Base-by-base conservation (phyloP, 192 early-diverging fungal genomes). In the Backusella westeae region DNA sequence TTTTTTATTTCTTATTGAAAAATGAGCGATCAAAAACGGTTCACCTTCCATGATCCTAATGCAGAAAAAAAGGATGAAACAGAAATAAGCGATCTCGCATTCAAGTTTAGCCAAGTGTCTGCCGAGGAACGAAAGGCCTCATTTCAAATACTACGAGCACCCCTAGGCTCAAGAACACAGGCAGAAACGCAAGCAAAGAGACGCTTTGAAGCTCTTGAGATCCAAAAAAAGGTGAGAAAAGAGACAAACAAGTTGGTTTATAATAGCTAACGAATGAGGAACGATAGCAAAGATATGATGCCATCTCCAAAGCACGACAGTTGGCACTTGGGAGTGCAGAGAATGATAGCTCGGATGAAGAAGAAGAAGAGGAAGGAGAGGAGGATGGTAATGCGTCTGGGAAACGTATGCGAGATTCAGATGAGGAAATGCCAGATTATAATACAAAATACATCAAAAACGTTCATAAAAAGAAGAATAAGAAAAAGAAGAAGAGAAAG, bases 401-500 rank as follows among this genome's bases (percentile, higher is more conserved):
- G 17, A 44, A 75, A 75, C 32, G 41, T 65, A 67, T 12, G 8
- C 21, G 74, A 46, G 74, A 75, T 4, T 46, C 21, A 3, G 72
- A 56, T 52, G 72, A 69, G 1, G 77, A 78, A 38, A 49, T 67
- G 44, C 14, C 34, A 34, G 69, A 77, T 26, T 41, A 38, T 36
- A 44, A 56, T 26, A 17, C 42, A 0, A 34, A 80, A 34, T 38
- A 49, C 21, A 42, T 70, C 5, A 74, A 74, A 44, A 53, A 77
- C 0, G 77, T 73, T 1, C 76, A 76, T 32, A 79, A 76, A 34
- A 78, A 79, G 49, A 78, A 80, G 42, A 78, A 77, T 1, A 56
- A 83, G 69, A 75, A 69, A 29, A 77, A 44, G 44, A 71, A 85
- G 34, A 72, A 72, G 34, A 32, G 23, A 23, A 79, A 81, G 72